A percentile compares a stretch with the other conserved stretches of the same genome.
These are phyloP conservation scores for Geosmithia flava DNA, from an alignment of 2,329 filamentous ascomycete species.

Conservation along the genomic window DNA sequence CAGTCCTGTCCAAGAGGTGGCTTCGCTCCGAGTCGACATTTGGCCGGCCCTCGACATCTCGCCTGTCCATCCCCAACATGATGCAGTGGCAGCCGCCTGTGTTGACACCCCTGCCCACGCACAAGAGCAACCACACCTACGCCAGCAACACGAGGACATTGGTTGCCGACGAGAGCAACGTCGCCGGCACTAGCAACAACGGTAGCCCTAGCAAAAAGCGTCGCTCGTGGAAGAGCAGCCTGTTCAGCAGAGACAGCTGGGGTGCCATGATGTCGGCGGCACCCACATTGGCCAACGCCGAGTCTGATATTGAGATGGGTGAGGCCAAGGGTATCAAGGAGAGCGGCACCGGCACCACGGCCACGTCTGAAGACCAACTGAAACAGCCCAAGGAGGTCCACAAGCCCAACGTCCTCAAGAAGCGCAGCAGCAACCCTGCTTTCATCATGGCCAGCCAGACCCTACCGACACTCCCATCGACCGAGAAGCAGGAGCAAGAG, in stretches of 20 bases:
- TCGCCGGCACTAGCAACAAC: slow-evolving; percentile 27
- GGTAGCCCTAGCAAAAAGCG: not conserved
- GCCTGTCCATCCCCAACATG: not conserved
- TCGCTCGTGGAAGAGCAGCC: slow-evolving; percentile 12
- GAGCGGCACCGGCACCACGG: not conserved
- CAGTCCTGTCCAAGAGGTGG: slow-evolving; percentile 8
- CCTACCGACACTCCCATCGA: slow-evolving; percentile 7
- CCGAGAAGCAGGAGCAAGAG: slow-evolving; percentile 2
- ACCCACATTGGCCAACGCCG: slow-evolving; percentile 22
- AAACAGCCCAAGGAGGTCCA: slow-evolving; percentile 6
- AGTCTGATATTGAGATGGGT: slow-evolving; percentile 1
- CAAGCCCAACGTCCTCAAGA: slow-evolving; percentile 6
- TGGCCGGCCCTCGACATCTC: not conserved
- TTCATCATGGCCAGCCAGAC: slow-evolving; percentile 9
- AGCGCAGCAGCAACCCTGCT: slow-evolving; percentile 1
- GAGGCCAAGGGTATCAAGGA: not conserved
- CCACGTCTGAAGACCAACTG: slow-evolving; percentile 3
- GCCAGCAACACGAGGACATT: not conserved
- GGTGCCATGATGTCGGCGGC: slow-evolving; percentile 5
- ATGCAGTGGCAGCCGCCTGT: slow-evolving; percentile 13
- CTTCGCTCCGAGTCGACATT: slow-evolving; percentile 1
- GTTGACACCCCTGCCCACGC: slow-evolving; percentile 18
- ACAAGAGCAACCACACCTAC: slow-evolving; percentile 11
- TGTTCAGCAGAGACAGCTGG: slow-evolving; percentile 20
- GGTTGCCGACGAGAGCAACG: slow-evolving; percentile 27